A percentile compares a stretch with the other conserved stretches of the same genome.
Evolutionary conservation across 352 stramenopile genomes (phyloP).

Genomic region (Globisporangium nodosum): DNA sequence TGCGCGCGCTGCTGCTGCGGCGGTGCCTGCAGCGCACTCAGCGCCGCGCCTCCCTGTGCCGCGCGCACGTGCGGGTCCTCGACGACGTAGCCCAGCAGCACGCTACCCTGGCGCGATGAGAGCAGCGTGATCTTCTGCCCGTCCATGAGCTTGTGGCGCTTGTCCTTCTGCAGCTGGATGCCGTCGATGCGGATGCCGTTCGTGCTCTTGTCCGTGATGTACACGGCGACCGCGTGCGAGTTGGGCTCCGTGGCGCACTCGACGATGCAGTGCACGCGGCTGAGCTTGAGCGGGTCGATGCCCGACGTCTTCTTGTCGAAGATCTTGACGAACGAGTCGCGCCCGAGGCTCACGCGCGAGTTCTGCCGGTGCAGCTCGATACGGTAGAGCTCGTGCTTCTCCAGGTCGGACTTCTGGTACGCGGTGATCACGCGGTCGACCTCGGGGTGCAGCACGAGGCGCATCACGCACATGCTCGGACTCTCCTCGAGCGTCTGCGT

Average conservation of each 20-base stretch:
- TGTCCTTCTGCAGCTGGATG: slow-evolving; percentile 37
- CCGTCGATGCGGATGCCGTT: slow-evolving; percentile 74
- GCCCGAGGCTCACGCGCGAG: slow-evolving; percentile 37
- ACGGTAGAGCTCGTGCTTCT: slow-evolving; percentile 43
- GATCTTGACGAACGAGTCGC: slow-evolving; percentile 45
- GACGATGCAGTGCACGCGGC: slow-evolving; percentile 53
- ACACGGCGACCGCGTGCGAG: slow-evolving; percentile 38
- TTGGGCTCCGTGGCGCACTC: slow-evolving; percentile 40
- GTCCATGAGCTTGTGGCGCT: slow-evolving; percentile 42
- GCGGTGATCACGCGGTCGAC: slow-evolving; percentile 52
- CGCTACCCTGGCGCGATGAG: slow-evolving; percentile 47
- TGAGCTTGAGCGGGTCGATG: slow-evolving; percentile 62
- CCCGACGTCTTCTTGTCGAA: slow-evolving; percentile 53
- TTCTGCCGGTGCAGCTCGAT: slow-evolving; percentile 58
- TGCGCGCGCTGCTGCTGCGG: background rate
- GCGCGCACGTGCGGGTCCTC: slow-evolving; percentile 67
- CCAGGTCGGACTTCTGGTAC: slow-evolving; percentile 47
- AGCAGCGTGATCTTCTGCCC: slow-evolving; percentile 71
- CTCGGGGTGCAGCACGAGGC: slow-evolving; percentile 59
- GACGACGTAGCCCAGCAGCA: slow-evolving; percentile 65
- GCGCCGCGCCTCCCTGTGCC: slow-evolving; percentile 14
- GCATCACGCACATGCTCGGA: slow-evolving; percentile 45
- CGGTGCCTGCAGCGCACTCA: background rate
- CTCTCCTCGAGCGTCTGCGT: slow-evolving; percentile 68
- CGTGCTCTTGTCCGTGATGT: slow-evolving; percentile 63